Conservation (phyloP, 345 rosid species). For the Lenwebbia sp. region DNA sequence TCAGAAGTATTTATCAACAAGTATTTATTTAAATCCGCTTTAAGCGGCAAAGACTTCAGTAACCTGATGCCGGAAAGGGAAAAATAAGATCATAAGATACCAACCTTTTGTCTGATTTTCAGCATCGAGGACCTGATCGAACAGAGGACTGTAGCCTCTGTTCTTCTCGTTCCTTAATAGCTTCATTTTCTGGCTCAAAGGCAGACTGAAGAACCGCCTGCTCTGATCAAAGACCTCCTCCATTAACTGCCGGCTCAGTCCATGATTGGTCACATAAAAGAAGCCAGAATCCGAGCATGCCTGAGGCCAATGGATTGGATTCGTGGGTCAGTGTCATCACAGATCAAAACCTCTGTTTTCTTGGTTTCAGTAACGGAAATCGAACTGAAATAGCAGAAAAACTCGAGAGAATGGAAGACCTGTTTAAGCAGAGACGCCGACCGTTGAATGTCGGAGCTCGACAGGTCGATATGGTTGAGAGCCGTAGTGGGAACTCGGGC, state of each 20-base stretch:
- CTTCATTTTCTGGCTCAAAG: constrained; percentile 48
- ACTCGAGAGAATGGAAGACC: constrained; percentile 7
- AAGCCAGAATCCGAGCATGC: constrained; percentile 73
- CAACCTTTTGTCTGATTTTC: constrained; percentile 45
- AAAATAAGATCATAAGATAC: too few species aligned
- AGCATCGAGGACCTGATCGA: constrained; percentile 60
- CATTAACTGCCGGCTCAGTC: constrained; percentile 53
- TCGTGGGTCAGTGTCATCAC: background rate
- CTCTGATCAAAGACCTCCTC: constrained; percentile 50
- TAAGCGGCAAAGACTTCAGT: too few species aligned
- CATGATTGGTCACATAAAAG: constrained; percentile 73
- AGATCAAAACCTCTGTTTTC: background rate
- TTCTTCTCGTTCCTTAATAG: constrained; percentile 53
- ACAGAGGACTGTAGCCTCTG: constrained; percentile 69
- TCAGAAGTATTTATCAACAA: background rate
- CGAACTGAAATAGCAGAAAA: background rate
- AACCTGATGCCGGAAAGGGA: too few species aligned
- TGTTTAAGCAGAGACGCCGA: constrained; percentile 42
- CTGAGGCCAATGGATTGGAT: constrained; percentile 6
- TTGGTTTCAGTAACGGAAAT: background rate
- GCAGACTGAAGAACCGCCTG: constrained; percentile 44
- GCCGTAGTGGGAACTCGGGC: constrained; percentile 7
- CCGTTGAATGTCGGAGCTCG: constrained; percentile 14
- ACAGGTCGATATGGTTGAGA: constrained; percentile 53
- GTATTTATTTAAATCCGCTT: too few species aligned